Base-by-base conservation (phyloP, 345 rosid genomes). In the Anacardium occidentale region DNA sequence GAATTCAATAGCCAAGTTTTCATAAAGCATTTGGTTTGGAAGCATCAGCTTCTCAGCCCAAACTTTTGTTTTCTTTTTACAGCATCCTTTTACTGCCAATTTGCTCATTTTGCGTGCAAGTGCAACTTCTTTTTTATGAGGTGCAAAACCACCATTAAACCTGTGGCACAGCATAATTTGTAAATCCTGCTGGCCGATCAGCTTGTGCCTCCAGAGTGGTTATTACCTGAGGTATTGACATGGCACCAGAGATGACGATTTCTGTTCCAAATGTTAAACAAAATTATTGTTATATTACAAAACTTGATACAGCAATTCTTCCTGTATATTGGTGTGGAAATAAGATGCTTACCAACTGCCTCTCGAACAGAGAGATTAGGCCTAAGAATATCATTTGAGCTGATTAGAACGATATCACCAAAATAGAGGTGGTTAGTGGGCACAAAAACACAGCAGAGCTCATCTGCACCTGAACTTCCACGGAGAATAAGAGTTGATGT, bases 301-400 rank as follows among this genome's bases (percentile, higher is more conserved):
- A 66, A 69, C 44, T 7, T 20, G 1, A 34, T 11, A 2, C 12
- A 21, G 2, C 22, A 1, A 15, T 40, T 55, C 5, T 69, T 12
- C 6, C 26, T n/a, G 51, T 50, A 47, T n/a, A 51, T 29, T 7
- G 42, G 40, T 26, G 25, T 37, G 9, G 42, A 37, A 37, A 37
- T 37, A 11, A 55, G 62, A 54, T 59, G 68, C 80, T 79, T 74
- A 90, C 92, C 90, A 66, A 88, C 83, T 57, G 88, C 87, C 82
- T 88, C 92, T 10, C 87, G 82, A 75, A 86, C 92, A 1, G 87
- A 88, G 45, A 88, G 84, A 37, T 86, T 90, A 44, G 92, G 95
- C 75, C 89, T 83, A 75, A 86, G 72, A 32, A 88, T 85, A 55
- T 86, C 92, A 70, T 83, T 90, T 3, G 87, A 76, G 76, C 87